Conservation (phyloP, 805 yeast species). For the Tanozyma kutaoensis region DNA sequence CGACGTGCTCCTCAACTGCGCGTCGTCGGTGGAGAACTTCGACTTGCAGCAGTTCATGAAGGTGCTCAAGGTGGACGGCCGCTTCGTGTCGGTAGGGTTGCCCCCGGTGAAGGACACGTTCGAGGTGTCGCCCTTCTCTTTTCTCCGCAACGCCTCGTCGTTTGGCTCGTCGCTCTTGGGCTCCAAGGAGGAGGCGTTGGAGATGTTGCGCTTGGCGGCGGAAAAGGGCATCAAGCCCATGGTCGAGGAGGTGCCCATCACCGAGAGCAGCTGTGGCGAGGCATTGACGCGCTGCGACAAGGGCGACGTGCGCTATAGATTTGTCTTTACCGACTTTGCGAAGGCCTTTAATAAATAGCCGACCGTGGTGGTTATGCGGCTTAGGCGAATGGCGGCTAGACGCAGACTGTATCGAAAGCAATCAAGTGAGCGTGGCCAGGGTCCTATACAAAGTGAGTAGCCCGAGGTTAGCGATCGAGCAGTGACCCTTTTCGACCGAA, state of each 20-base stretch:
- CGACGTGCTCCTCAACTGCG: slow-evolving; percentile 31
- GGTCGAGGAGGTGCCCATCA: slow-evolving; percentile 46
- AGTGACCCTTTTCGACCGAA: too few relatives aligned
- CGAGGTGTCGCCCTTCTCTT: slow-evolving; percentile 35
- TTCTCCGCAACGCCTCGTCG: slow-evolving; percentile 35
- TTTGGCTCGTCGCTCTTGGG: slow-evolving; percentile 51
- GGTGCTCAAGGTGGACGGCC: slow-evolving; percentile 43
- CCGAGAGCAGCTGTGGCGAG: slow-evolving; percentile 36
- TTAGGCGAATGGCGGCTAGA: too few relatives aligned
- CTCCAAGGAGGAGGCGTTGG: slow-evolving; percentile 49
- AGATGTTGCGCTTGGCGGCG: slow-evolving; percentile 53
- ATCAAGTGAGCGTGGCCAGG: too few relatives aligned
- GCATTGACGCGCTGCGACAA: slow-evolving; percentile 41
- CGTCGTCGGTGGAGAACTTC: slow-evolving; percentile 26
- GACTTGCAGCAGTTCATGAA: slow-evolving; percentile 34
- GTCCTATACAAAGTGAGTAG: too few relatives aligned
- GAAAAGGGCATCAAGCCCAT: slow-evolving; percentile 46
- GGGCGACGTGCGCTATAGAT: slow-evolving; percentile 53
- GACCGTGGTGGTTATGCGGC: too few relatives aligned
- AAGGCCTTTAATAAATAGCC: slow-evolving; percentile 21
- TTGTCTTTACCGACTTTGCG: slow-evolving; percentile 44
- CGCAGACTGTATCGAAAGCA: too few relatives aligned
- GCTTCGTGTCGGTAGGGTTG: slow-evolving; percentile 53
- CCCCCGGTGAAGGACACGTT: slow-evolving; percentile 34
- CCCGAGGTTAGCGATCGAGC: too few relatives aligned